Conservation (phyloP, 176 grass and related monocot genomes). For the Oryza australiensis region DNA sequence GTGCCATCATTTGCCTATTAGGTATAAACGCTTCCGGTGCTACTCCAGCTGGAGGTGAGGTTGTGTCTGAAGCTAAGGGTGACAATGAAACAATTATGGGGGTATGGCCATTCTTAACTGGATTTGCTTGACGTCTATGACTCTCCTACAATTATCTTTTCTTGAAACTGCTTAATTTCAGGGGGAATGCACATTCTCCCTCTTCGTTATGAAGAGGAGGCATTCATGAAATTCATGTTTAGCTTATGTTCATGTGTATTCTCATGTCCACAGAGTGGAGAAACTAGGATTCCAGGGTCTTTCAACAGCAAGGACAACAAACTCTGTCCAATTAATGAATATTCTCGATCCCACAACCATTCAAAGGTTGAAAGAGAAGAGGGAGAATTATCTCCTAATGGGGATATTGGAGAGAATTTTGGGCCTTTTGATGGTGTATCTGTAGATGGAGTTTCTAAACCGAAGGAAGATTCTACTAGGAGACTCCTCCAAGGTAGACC, state of each 20-base stretch:
- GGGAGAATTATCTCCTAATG: slow-evolving; percentile 75
- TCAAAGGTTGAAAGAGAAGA: slow-evolving; percentile 70
- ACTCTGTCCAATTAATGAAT: slow-evolving; percentile 10
- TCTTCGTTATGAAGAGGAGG: not conserved
- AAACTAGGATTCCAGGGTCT: slow-evolving; percentile 21
- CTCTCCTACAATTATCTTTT: no score
- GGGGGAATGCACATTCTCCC: no score
- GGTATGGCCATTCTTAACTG: no score
- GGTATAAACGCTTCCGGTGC: slow-evolving; percentile 30
- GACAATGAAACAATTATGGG: slow-evolving; percentile 25
- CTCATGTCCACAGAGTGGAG: slow-evolving; percentile 31
- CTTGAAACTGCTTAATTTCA: no score
- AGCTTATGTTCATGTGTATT: slow-evolving; percentile 32
- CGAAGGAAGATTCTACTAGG: slow-evolving; percentile 36
- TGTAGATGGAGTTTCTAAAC: slow-evolving; percentile 26
- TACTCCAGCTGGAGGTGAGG: slow-evolving; percentile 32
- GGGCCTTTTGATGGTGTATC: slow-evolving; percentile 32
- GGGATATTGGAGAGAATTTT: slow-evolving; percentile 59
- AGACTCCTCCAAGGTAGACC: slow-evolving; percentile 19
- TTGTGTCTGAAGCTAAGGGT: slow-evolving; percentile 27
- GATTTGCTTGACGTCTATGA: no score
- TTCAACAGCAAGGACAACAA: slow-evolving; percentile 21
- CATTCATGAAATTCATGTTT: slow-evolving; percentile 8
- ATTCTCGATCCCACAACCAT: slow-evolving; percentile 24
- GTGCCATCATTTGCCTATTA: slow-evolving; percentile 30